A percentile compares a stretch with the other conserved stretches of the same genome.
phyloP scores from a whole-genome alignment of 1,139 yeast genomes.

The Suhomyces panamericanus region DNA sequence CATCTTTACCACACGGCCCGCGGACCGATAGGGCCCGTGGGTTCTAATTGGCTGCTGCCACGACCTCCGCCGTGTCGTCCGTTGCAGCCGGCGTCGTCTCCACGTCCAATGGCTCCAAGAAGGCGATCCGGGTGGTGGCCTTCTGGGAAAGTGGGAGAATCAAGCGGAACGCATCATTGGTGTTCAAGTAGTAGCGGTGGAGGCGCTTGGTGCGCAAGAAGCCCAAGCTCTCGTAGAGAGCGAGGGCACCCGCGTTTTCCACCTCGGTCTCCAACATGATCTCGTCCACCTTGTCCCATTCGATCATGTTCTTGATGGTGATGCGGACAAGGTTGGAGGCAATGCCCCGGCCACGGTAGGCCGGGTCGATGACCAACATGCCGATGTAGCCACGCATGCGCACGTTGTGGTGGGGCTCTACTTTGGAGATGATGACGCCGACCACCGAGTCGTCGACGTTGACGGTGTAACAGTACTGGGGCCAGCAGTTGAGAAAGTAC shows the following conservation, averaged over 20 bases:
- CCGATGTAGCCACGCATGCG: constrained; percentile 89
- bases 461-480: constrained; percentile 46
- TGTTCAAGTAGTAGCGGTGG: constrained; percentile 82
- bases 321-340: constrained; percentile 69
- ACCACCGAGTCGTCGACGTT: constrained; percentile 32
- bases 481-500: constrained; percentile 50
- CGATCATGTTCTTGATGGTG: constrained; percentile 67
- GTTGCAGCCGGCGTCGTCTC: background rate
- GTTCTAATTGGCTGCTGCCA: too few species aligned
- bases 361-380: constrained; percentile 82
- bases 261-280: constrained; percentile 91
- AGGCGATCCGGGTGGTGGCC: constrained; percentile 34
- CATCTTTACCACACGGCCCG: too few species aligned
- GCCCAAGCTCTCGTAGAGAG: constrained; percentile 82
- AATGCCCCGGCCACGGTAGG: constrained; percentile 74
- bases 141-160: constrained; percentile 34
- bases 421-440: constrained; percentile 84
- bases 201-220: constrained; percentile 79
- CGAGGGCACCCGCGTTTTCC: constrained; percentile 71
- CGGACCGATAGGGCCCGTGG: background rate
- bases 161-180: constrained; percentile 88
- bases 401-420: constrained; percentile 73
- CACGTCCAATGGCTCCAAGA: constrained; percentile 21
- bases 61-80: background rate
- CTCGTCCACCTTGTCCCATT: constrained; percentile 69